Percentiles rank a stretch among this genome's conserved stretches.
Conservation (phyloP, 805 yeast genomes). For the Candida anglica region DNA sequence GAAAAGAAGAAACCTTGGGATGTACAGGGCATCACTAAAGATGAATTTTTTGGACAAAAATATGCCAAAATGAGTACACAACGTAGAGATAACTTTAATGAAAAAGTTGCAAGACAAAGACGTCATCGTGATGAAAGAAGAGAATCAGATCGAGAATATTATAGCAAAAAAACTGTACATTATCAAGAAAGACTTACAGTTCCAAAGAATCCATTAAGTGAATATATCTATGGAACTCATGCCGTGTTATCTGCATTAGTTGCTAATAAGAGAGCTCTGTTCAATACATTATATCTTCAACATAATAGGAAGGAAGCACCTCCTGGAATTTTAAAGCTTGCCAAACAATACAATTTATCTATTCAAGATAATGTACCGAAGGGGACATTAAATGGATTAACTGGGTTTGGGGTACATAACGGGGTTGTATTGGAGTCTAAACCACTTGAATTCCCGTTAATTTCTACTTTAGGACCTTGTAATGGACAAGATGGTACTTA, state of each 20-base stretch:
- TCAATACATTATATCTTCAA: slow-evolving; percentile 48
- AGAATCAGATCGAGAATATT: no score
- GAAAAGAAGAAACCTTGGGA: slow-evolving; percentile 33
- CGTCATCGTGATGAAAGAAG: slow-evolving; percentile 20
- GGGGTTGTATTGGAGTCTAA: slow-evolving; percentile 71
- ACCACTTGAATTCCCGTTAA: slow-evolving; percentile 38
- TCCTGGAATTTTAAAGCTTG: slow-evolving; percentile 43
- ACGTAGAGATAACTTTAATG: slow-evolving; percentile 20
- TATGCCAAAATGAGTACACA: slow-evolving; percentile 26
- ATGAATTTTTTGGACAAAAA: slow-evolving; percentile 34
- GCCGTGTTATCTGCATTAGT: slow-evolving; percentile 68
- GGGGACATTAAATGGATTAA: slow-evolving; percentile 55
- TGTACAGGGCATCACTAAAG: slow-evolving; percentile 28
- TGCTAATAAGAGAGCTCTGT: slow-evolving; percentile 50
- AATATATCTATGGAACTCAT: slow-evolving; percentile 73
- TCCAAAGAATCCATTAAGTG: slow-evolving; percentile 47
- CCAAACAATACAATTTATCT: slow-evolving; percentile 39
- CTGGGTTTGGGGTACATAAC: slow-evolving; percentile 74
- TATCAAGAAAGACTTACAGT: slow-evolving; percentile 1
- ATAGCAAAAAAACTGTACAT: slow-evolving; percentile 5
- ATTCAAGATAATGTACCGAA: slow-evolving; percentile 33
- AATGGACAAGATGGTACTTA: slow-evolving; percentile 10
- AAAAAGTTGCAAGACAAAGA: slow-evolving; percentile 29
- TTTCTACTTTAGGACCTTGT: slow-evolving; percentile 22
- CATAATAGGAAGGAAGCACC: slow-evolving; percentile 31